A percentile compares a stretch with the other conserved stretches of the same genome.
Evolutionary conservation across 768 basidiomycete species (phyloP).

Genomic region (Rhodotorula graminis): DNA sequence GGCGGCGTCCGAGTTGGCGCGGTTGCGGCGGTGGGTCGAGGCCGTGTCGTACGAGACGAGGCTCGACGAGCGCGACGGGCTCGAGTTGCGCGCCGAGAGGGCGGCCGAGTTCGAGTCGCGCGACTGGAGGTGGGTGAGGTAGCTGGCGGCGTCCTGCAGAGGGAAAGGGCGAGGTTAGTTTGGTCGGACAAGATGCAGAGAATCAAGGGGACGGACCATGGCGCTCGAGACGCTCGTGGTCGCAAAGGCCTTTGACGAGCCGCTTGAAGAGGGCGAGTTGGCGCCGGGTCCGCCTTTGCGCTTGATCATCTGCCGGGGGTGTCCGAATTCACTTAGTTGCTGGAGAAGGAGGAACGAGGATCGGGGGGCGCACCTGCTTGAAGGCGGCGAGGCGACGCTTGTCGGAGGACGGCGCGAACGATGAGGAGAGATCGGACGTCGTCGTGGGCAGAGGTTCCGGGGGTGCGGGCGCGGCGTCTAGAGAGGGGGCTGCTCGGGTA

Average conservation of each 20-base stretch:
- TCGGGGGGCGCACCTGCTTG: not conserved
- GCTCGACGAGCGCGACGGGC: conserved; percentile 19
- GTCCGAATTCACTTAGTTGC: not conserved
- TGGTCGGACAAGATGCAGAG: not conserved
- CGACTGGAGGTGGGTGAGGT: conserved; percentile 23
- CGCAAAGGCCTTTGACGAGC: not conserved
- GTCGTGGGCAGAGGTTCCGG: not conserved
- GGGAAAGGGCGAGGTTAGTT: not conserved
- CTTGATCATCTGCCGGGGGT: conserved; percentile 19
- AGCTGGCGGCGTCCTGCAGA: conserved; percentile 27
- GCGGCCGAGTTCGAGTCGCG: not conserved
- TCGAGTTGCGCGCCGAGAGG: not conserved
- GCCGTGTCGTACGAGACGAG: conserved; percentile 35
- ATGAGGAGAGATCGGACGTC: not conserved
- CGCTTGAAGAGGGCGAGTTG: not conserved
- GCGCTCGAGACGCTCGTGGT: conserved; percentile 1
- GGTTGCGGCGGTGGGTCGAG: not conserved
- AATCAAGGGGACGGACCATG: not conserved
- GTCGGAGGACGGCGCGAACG: not conserved
- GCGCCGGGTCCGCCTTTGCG: not conserved
- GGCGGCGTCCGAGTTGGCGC: conserved; percentile 7
- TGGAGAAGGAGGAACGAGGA: not conserved
- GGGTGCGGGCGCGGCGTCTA: too few relatives aligned
- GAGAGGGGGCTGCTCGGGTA: too few relatives aligned
- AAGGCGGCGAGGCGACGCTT: not conserved